Evolutionary conservation across 2,329 filamentous ascomycete species (phyloP), one percentile per base, ranked within the genome.

Genomic region (Nemania sp.): DNA sequence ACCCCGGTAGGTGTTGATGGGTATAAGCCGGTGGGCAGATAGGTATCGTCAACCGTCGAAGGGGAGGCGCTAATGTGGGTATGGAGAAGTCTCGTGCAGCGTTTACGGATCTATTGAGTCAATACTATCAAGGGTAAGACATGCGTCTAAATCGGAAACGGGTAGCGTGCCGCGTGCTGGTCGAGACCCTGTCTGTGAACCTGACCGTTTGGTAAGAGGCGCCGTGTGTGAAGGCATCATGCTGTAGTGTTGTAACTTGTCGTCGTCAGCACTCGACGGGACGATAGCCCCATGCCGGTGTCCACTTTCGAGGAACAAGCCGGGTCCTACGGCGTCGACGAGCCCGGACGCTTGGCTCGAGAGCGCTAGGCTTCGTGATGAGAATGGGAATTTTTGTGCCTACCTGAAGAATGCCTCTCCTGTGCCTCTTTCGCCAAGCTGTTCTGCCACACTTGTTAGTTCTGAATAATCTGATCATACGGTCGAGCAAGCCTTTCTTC

Each of bases 61-160:
- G 20, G 48, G 30, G 19, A 44, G 39, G 23, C 26, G 12, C 17
- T 46, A 22, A 19, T 44, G 41, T 43, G 22, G 44, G 51, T 51
- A 48, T 59, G 53, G 31, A 53, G 47, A 51, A 40, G 45, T 41
- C 33, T 44, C 48, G 28, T 52, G 59, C 52, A 54, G 24, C 34
- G 24, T 28, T 30, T 51, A 39, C 48, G 33, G 40, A 43, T 51
- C 26, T 51, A 49, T 57, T 51, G 49, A 57, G 31, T 54, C 56
- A 54, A 61, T 60, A 60, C 56, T 58, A 47, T 49, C 57, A 57
- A 59, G 60, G 60, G 43, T 53, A 34, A 28, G 28, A 42, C 45
- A 55, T 49, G 45, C 50, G 49, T 31, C 52, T 51, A 52, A 51
- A 15, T 17, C 51, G 30, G 48, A 59, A 50, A 50, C 19, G 52